Evolutionary conservation across 331 rosid species (phyloP).

Genomic region (Spiraea crenata): DNA sequence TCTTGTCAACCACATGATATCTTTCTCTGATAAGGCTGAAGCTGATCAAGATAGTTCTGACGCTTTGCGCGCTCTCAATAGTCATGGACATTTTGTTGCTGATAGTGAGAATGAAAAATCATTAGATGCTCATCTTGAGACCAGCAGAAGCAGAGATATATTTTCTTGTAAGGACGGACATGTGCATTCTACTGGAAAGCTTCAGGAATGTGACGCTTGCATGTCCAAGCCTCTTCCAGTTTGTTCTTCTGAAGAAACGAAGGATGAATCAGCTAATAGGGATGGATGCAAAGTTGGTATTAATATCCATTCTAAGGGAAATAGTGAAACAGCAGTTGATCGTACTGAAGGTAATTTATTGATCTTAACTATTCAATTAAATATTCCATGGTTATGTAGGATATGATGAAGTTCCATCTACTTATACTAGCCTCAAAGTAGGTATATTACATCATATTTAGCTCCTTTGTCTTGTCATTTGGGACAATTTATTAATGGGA

Average conservation of each 20-base stretch:
- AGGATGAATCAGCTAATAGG: conserved; percentile 21
- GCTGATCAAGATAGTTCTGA: conserved; percentile 32
- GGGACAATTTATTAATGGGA: background rate
- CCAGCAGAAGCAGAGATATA: conserved; percentile 27
- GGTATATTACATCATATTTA: conserved; percentile 1
- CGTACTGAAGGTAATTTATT: conserved; percentile 37
- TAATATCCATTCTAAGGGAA: conserved; percentile 29
- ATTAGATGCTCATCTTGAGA: conserved; percentile 32
- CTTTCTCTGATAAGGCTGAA: conserved; percentile 42
- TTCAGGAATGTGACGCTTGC: conserved; percentile 28
- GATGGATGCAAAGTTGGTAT: conserved; percentile 25
- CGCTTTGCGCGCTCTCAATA: conserved; percentile 24
- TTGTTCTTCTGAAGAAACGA: conserved; percentile 36
- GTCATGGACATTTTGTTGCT: conserved; percentile 25
- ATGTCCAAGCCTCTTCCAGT: conserved; percentile 39
- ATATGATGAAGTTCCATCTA: background rate
- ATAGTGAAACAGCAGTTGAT: conserved; percentile 33
- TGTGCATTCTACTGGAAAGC: conserved; percentile 27
- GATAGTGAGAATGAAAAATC: conserved; percentile 36
- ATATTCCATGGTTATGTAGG: background rate
- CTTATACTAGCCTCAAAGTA: background rate
- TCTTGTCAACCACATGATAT: conserved; percentile 23
- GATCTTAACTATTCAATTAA: conserved; percentile 8
- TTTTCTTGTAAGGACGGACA: conserved; percentile 28
- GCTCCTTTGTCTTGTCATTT: conserved; percentile 2